Conservation (phyloP, 306 rosid species). For the Cicer arietinum region DNA sequence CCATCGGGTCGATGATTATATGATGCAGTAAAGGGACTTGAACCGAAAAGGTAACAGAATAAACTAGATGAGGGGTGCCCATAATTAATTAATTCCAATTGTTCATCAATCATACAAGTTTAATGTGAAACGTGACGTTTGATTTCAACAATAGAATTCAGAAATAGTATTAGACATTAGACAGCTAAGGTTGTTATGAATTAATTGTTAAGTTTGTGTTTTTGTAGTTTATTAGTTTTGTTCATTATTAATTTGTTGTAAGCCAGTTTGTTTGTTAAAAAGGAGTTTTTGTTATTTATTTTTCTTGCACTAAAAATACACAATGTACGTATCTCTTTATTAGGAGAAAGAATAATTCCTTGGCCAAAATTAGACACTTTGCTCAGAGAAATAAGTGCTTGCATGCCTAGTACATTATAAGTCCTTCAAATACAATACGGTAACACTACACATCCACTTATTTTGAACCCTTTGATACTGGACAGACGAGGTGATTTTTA, state of each 20-base stretch:
- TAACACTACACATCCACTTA: slow-evolving; percentile 28
- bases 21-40: background rate
- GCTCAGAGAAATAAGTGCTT: slow-evolving; percentile 19
- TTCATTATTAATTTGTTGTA: slow-evolving; percentile 11
- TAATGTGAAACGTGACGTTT: background rate
- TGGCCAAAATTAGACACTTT: background rate
- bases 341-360: background rate
- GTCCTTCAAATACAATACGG: slow-evolving; percentile 25
- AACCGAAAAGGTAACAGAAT: slow-evolving; percentile 2
- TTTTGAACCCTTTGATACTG: slow-evolving; percentile 18
- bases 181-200: background rate
- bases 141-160: background rate
- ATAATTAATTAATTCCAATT: background rate
- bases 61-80: background rate
- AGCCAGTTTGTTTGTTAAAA: background rate
- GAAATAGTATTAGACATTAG: background rate
- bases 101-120: background rate
- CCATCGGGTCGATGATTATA: slow-evolving; percentile 54
- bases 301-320: background rate
- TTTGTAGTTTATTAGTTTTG: background rate
- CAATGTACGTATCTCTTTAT: background rate
- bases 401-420: slow-evolving; percentile 27
- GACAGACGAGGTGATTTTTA: slow-evolving; percentile 8
- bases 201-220: background rate
- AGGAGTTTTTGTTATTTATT: background rate